A percentile compares a stretch with the other conserved stretches of the same genome.
These are phyloP conservation scores for Zancudomyces culisetae DNA, from an alignment of 371 early-diverging fungal genomes.

Conservation along the genomic window DNA sequence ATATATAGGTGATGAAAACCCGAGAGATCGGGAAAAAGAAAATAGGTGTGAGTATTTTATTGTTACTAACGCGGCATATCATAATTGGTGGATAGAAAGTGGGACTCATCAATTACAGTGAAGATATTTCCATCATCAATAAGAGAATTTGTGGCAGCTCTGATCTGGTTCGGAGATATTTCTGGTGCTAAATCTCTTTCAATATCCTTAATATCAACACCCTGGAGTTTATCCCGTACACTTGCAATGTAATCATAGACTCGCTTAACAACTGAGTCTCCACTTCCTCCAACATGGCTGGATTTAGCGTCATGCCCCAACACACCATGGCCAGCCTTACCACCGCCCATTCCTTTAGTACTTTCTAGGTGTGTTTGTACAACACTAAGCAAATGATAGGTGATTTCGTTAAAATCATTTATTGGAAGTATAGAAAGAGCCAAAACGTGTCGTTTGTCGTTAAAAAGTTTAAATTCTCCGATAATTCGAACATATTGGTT, in stretches of 20 bases:
- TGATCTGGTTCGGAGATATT: neutral
- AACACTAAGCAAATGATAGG: constrained; percentile 44
- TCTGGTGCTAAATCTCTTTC: neutral
- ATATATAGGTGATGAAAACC: too few species aligned
- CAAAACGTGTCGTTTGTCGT: constrained; percentile 27
- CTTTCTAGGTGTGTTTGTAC: constrained; percentile 36
- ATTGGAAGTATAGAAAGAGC: constrained; percentile 37
- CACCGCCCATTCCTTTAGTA: constrained; percentile 14
- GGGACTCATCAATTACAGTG: constrained; percentile 3
- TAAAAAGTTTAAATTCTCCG: constrained; percentile 42
- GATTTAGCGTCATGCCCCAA: neutral
- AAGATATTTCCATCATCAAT: constrained; percentile 2
- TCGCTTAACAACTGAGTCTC: neutral
- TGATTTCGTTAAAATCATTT: constrained; percentile 49
- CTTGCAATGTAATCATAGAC: constrained; percentile 2
- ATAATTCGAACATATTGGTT: constrained; percentile 41
- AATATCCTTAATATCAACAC: neutral
- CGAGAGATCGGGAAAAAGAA: neutral
- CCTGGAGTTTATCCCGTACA: neutral
- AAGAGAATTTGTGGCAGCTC: neutral
- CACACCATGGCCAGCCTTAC: neutral
- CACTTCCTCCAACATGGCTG: neutral
- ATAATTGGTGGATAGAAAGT: constrained; percentile 1
- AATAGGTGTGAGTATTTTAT: neutral
- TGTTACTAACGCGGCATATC: neutral